Evolutionary conservation across 192 early-diverging fungal species (phyloP), one percentile per base, ranked within the genome.

Genomic region (Coemansia sp.): DNA sequence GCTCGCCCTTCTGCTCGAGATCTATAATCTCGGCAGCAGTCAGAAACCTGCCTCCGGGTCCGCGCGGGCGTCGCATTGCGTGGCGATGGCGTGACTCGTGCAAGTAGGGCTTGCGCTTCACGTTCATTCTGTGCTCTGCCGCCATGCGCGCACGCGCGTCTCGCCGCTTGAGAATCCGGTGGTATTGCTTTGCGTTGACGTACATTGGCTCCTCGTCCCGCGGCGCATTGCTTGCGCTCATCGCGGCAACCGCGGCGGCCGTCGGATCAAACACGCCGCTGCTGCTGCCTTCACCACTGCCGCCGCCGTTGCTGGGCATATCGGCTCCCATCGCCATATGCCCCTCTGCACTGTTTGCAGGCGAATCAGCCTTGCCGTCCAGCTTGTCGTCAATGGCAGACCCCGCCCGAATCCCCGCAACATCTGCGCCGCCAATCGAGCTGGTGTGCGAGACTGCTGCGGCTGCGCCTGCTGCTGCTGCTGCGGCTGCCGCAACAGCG

Each of bases 141-240:
- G 93, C 91, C 61, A 93, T 74, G 56, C 88, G 88, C 20, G 92
- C 91, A 38, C 97, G 84, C 22, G 97, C 95, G 53, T 95, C 94
- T 64, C 98, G 84, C 32, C 98, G 88, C 76, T 95, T 96, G 40
- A 99, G 77, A 71, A 99, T 99, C 22, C 98, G 90, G 71, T 97
- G 93, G 77, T 96, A 99, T 77, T 99, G 98, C 82, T 97, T 98
- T 20, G 96, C 94, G 79, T 99, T 99, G 40, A 99, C 98, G 77
- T 97, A 98, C 44, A 98, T 85, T 4, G 95, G 95, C 50, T 97
- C 93, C 51, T 95, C 93, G 50, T 92, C 90, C 37, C 79, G 70
- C 39, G 76, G 76, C 5, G 76, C 65, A 60, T 67, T 73, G 59
- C 71, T 73, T 13, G 70, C 66, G 44, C 70, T 81, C 79, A 81